Evolutionary conservation across 2,329 filamentous ascomycete species (phyloP), one percentile per base, ranked within the genome.

Genomic region (Diplodia seriata): DNA sequence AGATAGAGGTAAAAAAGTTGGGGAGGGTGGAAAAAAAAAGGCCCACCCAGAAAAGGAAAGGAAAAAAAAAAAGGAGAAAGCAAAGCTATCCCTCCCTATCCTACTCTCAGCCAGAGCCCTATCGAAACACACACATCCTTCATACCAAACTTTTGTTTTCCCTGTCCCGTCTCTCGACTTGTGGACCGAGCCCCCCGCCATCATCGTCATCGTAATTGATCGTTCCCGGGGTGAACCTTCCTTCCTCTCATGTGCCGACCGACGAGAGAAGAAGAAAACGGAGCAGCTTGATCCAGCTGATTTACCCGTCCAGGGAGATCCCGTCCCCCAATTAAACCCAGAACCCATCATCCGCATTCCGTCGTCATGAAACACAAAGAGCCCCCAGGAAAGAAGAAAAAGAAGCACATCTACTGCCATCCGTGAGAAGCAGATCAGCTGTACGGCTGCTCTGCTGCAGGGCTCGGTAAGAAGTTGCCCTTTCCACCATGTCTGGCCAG

Each of bases 301-400:
- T 20, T 20, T n/a, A 47, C 43, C 43, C n/a, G 20, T n/a, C 43
- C 43, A 20, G 43, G 43, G n/a, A 26, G 26, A 20, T 14, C 40
- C 23, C 57, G 31, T 62, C 57, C 40, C 57, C 57, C 31, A 11
- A 62, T 62, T 62, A 62, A 62, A 62, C 57, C 57, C 26, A 43
- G 31, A 62, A 33, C 36, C 26, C 50, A 53, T 23, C 50, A 53
- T 23, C 54, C 54, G 33, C 40, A 62, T 62, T 33, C 57, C 57
- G 33, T 62, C 57, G 43, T 62, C 40, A 62, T n/a, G 57, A 62
- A 49, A 62, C 40, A 62, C 15, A 49, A 47, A 61, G 26, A 47
- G 23, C 56, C 57, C 57, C 57, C 40, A 20, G 23, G n/a, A 50
- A 29, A 43, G 15, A 50, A 61, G 47, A 31, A 31, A 50, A 50